Evolutionary conservation across 2,329 filamentous ascomycete genomes (phyloP).

Genomic region (Fonsecaea monophora): DNA sequence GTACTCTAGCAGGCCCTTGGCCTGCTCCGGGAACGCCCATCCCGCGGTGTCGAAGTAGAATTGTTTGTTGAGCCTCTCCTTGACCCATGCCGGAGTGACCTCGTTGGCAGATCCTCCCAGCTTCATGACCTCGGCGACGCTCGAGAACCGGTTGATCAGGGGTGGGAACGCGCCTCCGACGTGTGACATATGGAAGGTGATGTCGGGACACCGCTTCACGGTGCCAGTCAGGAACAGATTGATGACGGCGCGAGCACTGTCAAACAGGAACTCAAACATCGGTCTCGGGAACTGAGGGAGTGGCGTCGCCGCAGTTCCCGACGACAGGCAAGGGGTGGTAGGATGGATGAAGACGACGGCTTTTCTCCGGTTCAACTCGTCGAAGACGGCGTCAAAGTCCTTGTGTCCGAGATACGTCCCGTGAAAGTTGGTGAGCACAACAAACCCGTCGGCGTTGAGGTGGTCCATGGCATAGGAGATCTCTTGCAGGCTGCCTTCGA

Average conservation of each 20-base stretch:
- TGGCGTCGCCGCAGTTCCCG: conserved; percentile 36
- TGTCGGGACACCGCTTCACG: conserved; percentile 53
- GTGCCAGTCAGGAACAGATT: conserved; percentile 59
- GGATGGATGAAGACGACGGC: conserved; percentile 63
- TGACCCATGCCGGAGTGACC: conserved; percentile 35
- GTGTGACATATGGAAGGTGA: conserved; percentile 59
- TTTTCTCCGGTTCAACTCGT: conserved; percentile 55
- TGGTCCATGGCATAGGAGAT: conserved; percentile 51
- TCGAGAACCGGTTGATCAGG: conserved; percentile 37
- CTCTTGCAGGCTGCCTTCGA: conserved; percentile 56
- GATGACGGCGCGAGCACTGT: conserved; percentile 57
- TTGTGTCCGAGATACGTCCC: conserved; percentile 61
- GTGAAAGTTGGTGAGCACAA: conserved; percentile 60
- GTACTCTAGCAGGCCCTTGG: conserved; percentile 38
- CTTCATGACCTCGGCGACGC: conserved; percentile 32
- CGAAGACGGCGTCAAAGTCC: conserved; percentile 56
- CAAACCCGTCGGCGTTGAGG: conserved; percentile 59
- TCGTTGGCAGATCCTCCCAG: conserved; percentile 33
- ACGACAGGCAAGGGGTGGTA: conserved; percentile 47
- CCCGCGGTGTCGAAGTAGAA: conserved; percentile 41
- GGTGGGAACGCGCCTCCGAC: conserved; percentile 54
- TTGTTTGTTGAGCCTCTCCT: conserved; percentile 36
- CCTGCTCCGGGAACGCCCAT: conserved; percentile 39
- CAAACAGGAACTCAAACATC: conserved; percentile 62
- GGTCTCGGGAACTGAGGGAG: conserved; percentile 50